Percentiles rank a stretch among this genome's conserved stretches.
These are phyloP conservation scores for Suillus luteus DNA, from an alignment of 768 basidiomycete species.

Conservation along the genomic window DNA sequence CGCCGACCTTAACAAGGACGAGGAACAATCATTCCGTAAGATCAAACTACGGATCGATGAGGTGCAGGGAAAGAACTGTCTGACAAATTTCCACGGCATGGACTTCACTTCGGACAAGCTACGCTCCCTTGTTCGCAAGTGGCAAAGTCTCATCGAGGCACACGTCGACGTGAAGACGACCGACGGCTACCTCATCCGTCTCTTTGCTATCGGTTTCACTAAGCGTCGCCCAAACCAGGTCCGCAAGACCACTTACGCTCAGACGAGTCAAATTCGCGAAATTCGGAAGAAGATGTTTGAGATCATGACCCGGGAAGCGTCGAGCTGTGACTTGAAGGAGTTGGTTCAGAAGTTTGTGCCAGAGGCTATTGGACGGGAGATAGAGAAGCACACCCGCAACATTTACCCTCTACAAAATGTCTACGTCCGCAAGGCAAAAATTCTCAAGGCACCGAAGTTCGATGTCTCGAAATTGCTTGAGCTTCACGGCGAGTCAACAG, in stretches of 20 bases:
- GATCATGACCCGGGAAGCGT: slow-evolving; percentile 95
- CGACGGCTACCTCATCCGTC: slow-evolving; percentile 98
- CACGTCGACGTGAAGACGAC: slow-evolving; percentile 99
- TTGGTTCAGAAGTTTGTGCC: slow-evolving; percentile 98
- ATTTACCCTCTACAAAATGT: slow-evolving; percentile 99
- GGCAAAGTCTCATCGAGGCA: slow-evolving; percentile 99
- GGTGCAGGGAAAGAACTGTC: slow-evolving; percentile 97
- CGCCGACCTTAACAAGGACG: slow-evolving; percentile 98
- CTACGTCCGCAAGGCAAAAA: slow-evolving; percentile 99
- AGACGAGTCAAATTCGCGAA: slow-evolving; percentile 92
- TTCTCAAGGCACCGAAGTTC: slow-evolving; percentile 96
- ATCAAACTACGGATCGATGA: slow-evolving; percentile 98
- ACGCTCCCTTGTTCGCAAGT: slow-evolving; percentile 98
- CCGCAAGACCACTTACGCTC: slow-evolving; percentile 98
- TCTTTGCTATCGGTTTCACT: slow-evolving; percentile 99
- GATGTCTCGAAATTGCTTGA: slow-evolving; percentile 95
- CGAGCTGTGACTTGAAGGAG: slow-evolving; percentile 96
- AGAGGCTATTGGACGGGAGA: slow-evolving; percentile 98
- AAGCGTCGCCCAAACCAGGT: slow-evolving; percentile 96
- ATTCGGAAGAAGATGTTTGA: slow-evolving; percentile 99
- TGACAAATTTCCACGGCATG: slow-evolving; percentile 99
- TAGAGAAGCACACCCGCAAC: slow-evolving; percentile 94
- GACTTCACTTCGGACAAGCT: slow-evolving; percentile 99
- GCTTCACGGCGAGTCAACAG: slow-evolving; percentile 92
- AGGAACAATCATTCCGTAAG: slow-evolving; percentile 99